phyloP scores from a whole-genome alignment of 257 asterid species.

The Solanum medicagineum region DNA sequence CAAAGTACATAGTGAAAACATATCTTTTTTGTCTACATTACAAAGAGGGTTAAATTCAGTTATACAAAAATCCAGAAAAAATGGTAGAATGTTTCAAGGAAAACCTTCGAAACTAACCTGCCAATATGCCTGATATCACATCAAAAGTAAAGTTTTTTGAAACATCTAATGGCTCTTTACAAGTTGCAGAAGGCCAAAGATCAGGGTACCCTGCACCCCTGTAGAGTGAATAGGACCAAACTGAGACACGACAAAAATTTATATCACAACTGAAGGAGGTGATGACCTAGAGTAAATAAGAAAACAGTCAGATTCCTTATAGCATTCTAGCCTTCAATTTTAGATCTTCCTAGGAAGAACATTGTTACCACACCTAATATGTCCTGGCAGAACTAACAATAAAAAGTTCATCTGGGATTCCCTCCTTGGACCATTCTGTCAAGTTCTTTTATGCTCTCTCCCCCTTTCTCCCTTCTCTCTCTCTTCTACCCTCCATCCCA shows the following conservation, averaged over 20 bases:
- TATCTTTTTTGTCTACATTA: not conserved
- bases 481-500: not conserved
- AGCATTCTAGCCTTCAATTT: not conserved
- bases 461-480: not conserved
- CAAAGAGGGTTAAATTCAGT: not conserved
- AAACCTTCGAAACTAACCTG: slow-evolving; percentile 31
- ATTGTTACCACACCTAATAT: not conserved
- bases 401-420: not conserved
- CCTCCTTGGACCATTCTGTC: too few species aligned
- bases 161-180: slow-evolving; percentile 90
- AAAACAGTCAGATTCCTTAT: not conserved
- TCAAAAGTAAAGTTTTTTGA: slow-evolving; percentile 79
- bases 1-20: not conserved
- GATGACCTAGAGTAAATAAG: not conserved
- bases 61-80: not conserved
- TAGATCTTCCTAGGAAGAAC: not conserved
- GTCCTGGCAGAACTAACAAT: not conserved
- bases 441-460: too few species aligned
- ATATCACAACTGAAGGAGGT: not conserved
- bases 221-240: slow-evolving; percentile 4
- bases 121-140: slow-evolving; percentile 56
- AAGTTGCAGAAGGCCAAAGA: slow-evolving; percentile 85
- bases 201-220: slow-evolving; percentile 97
- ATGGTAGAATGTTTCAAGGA: not conserved
- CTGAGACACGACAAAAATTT: not conserved